Evolutionary conservation across 306 rosid species (phyloP).

Genomic region (Quercus robur): DNA sequence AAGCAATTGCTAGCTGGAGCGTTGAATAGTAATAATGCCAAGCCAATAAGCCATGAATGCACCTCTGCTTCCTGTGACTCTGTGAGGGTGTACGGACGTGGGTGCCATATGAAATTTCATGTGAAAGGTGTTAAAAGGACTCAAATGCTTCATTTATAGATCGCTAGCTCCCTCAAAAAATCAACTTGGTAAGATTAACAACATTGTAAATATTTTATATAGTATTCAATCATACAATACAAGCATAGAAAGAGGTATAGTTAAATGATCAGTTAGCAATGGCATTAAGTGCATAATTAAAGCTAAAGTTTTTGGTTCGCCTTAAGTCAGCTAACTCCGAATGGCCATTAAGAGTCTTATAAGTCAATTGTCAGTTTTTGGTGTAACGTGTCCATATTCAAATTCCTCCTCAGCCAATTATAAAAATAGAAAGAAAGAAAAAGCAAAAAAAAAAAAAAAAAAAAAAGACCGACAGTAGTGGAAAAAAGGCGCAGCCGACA

Average conservation of each 20-base stretch:
- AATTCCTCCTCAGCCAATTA: no score
- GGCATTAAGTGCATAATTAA: not conserved
- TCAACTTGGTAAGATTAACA: not conserved
- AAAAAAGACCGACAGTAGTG: not conserved
- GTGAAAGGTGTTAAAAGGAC: conserved; percentile 11
- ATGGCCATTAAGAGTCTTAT: no score
- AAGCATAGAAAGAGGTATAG: not conserved
- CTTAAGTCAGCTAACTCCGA: not conserved
- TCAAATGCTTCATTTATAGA: conserved; percentile 1
- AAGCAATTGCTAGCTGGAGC: not conserved
- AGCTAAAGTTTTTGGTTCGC: not conserved
- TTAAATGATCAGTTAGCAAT: not conserved
- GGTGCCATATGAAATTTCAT: conserved; percentile 6
- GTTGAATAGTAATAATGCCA: not conserved
- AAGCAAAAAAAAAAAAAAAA: no score
- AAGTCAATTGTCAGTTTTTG: no score
- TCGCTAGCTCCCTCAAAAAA: not conserved
- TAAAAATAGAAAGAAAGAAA: no score
- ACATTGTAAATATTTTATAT: not conserved
- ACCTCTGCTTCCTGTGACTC: not conserved
- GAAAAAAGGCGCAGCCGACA: not conserved
- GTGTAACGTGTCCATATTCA: no score
- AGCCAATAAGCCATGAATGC: not conserved
- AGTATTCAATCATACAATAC: not conserved
- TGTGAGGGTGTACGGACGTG: not conserved